phyloP scores from a whole-genome alignment of 495 filamentous ascomycete genomes.

The Aspergillus nanangensis region DNA sequence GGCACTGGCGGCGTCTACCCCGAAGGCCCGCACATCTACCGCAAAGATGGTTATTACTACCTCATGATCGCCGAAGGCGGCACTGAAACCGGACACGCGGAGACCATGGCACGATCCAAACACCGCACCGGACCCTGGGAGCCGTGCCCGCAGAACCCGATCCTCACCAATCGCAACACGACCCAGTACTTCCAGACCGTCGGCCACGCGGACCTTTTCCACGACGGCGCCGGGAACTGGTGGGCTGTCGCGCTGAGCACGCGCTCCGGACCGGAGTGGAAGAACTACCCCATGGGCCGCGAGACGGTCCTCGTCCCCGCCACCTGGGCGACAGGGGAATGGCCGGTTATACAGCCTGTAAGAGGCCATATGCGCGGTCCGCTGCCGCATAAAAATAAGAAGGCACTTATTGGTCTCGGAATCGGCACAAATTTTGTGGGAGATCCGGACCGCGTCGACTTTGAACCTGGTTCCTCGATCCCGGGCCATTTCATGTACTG shows the following conservation, averaged over 20 bases:
- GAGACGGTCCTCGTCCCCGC: constrained; percentile 54
- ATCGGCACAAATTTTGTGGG: neutral
- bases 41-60: constrained; percentile 60
- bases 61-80: constrained; percentile 60
- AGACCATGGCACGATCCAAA: constrained; percentile 50
- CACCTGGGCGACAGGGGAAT: constrained; percentile 36
- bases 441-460: constrained; percentile 7
- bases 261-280: constrained; percentile 19
- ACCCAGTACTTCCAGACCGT: constrained; percentile 31
- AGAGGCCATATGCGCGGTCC: constrained; percentile 8
- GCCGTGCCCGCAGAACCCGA: constrained; percentile 46
- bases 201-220: constrained; percentile 34
- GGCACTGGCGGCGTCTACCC: constrained; percentile 44
- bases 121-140: constrained; percentile 50
- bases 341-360: constrained; percentile 27
- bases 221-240: constrained; percentile 48
- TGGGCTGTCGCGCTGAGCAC: constrained; percentile 49
- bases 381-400: neutral
- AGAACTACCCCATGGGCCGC: constrained; percentile 56
- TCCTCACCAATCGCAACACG: constrained; percentile 50
- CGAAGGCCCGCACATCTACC: constrained; percentile 60
- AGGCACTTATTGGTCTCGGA: neutral
- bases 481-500: constrained; percentile 12
- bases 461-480: constrained; percentile 1
- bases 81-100: constrained; percentile 48